Base-by-base conservation (phyloP, 805 yeast species). In the Saturnispora sanitii region DNA sequence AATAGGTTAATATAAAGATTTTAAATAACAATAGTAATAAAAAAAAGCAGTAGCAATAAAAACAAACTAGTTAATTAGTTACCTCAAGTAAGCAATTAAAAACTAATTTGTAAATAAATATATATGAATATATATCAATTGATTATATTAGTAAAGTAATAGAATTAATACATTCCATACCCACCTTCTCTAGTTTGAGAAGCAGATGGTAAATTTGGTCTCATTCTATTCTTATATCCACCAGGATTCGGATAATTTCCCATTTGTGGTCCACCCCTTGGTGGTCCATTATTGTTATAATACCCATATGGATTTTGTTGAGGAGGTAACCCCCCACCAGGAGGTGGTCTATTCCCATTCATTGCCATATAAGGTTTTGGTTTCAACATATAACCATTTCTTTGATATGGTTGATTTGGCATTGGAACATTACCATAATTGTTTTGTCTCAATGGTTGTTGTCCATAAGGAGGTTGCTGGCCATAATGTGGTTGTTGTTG, bases 171-270 rank as follows among this genome's bases (percentile, higher is more conserved):
- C 33, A 56, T 48, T 15, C 57, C 67, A 47, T 71, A 73, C 2
- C 75, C 73, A 48, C 71, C 64, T 43, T 66, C 70, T 33, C 55
- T 52, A 4, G 38, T 6, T 7, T 34, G 33, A 6, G 44, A 54
- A 26, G 60, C 51, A n/a, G 49, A 49, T 16, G 49, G 48, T 36
- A 50, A 45, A 25, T 47, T 49, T 17, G 40, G 20, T 9, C 39
- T 37, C 3, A 16, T 16, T 18, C 37, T 15, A n/a, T 33, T 39
- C 17, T 27, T 39, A 21, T 39, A 28, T n/a, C 37, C 30, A 12
- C 28, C 20, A 6, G 29, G 9, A 11, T 15, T 27, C 20, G 33
- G 33, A 17, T 27, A 22, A 4, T 26, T 28, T 8, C 21, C 17
- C 33, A 27, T 39, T 43, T 44, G 33, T 42, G 53, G 31, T 15